phyloP scores from a whole-genome alignment of 2,329 filamentous ascomycete species.

The Exophiala spinifera region DNA sequence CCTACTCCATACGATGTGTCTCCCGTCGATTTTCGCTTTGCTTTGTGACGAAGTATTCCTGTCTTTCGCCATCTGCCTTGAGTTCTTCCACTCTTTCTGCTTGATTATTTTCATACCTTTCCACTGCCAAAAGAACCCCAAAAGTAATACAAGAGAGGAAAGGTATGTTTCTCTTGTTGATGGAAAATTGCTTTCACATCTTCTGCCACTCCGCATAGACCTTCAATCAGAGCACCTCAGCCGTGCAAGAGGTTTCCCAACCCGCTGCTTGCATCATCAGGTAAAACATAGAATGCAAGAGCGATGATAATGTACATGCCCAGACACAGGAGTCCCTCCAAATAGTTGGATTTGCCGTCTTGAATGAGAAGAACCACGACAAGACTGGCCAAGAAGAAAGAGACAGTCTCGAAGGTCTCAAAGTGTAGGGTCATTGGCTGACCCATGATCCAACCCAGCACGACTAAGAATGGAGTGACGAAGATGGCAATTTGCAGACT shows the following conservation, averaged over 20 bases:
- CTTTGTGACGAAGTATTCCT: too few species aligned
- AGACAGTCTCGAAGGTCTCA: conserved; percentile 74
- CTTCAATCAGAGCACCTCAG: too few species aligned
- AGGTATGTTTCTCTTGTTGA: neutral
- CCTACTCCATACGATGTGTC: too few species aligned
- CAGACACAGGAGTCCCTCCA: conserved; percentile 72
- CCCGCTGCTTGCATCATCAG: conserved; percentile 36
- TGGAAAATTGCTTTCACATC: neutral
- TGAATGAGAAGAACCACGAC: conserved; percentile 72
- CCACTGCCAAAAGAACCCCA: neutral
- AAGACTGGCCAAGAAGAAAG: conserved; percentile 71
- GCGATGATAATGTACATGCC: conserved; percentile 51
- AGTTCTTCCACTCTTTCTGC: too few species aligned
- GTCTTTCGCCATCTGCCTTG: neutral
- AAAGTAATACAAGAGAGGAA: neutral
- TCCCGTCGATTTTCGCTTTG: too few species aligned
- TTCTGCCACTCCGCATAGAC: neutral
- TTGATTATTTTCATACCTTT: neutral
- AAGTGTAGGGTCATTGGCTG: conserved; percentile 75
- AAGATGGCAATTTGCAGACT: conserved; percentile 80
- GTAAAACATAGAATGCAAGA: conserved; percentile 49
- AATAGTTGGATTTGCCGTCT: conserved; percentile 80
- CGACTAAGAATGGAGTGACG: conserved; percentile 75
- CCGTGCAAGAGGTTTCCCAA: conserved; percentile 19
- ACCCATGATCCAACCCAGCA: conserved; percentile 74